A percentile compares a stretch with the other conserved stretches of the same genome.
These are phyloP conservation scores for Blastobotrys buckinghamii DNA, from an alignment of 1,139 yeast species.

Conservation along the genomic window DNA sequence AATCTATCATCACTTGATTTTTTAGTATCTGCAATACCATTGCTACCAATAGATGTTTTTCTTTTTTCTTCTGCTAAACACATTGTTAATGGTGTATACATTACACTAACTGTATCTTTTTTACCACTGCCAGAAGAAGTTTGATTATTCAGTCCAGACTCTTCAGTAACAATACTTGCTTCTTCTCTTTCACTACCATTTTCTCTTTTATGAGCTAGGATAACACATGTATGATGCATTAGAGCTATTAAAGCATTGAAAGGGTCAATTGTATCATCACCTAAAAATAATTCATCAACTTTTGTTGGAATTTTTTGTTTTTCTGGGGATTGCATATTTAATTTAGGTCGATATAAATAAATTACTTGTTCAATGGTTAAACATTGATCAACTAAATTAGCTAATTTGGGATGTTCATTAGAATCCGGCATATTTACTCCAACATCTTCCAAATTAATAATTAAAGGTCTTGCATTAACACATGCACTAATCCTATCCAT, in stretches of 20 bases:
- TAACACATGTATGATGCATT: constrained; percentile 29
- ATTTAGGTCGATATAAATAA: constrained; percentile 33
- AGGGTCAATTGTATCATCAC: constrained; percentile 26
- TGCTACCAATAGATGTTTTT: neutral
- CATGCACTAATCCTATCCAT: constrained; percentile 39
- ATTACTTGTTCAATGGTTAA: constrained; percentile 33
- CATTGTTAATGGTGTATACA: constrained; percentile 25
- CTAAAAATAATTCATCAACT: constrained; percentile 21
- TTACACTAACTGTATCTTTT: constrained; percentile 14
- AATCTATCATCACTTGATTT: constrained; percentile 18
- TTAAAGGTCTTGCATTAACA: constrained; percentile 37
- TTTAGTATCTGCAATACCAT: neutral
- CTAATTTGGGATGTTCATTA: constrained; percentile 25
- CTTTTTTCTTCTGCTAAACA: constrained; percentile 21
- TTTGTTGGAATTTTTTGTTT: constrained; percentile 18
- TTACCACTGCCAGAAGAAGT: neutral
- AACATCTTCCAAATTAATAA: constrained; percentile 37
- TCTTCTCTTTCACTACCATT: constrained; percentile 6
- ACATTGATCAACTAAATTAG: constrained; percentile 32
- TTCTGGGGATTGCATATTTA: constrained; percentile 14
- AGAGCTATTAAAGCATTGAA: constrained; percentile 28
- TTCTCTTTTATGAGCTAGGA: constrained; percentile 32
- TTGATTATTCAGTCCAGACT: constrained; percentile 17
- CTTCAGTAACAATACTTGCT: constrained; percentile 19
- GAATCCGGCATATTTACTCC: constrained; percentile 31